Evolutionary conservation across 2,329 filamentous ascomycete genomes (phyloP), one percentile per base, ranked within the genome.

Genomic region (Chaetoscypha palmicola): DNA sequence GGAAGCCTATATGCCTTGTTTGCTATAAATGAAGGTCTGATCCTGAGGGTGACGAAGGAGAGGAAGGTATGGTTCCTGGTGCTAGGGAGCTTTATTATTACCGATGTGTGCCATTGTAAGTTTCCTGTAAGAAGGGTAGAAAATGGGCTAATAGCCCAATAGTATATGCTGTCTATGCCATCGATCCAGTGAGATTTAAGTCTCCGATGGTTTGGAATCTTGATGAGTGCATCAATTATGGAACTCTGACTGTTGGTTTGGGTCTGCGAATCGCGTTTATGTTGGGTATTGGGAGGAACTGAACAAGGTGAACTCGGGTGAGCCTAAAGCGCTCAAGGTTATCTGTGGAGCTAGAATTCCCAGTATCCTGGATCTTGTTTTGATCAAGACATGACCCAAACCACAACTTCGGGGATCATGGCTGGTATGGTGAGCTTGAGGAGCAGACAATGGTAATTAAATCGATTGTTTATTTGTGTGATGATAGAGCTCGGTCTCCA

Each of bases 201-300:
- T 50, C 52, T 22, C 50, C 61, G 4, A 19, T 44, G 41, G 31
- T 38, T 2, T 69, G 66, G 67, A 58, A 57, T 16, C 37, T 46
- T 14, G 60, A 64, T 50, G 67, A 69, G 46, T 63, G 59, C 57
- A 50, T 67, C 23, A 65, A 66, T 12, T 55, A 66, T 46, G 46
- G 52, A 19, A 58, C 60, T 41, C 55, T 66, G 20, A 54, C 58
- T 33, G 52, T 55, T 26, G 62, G 64, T 2, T 51, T 60, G 31
- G 34, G 52, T 4, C 43, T 66, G 48, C 60, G 66, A 38, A n/a
- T 58, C 12, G 58, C 53, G 2, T 68, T 69, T 46, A 46, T 68
- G 49, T 23, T 60, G 34, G 63, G 59, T 2, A 41, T 64, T 36
- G 66, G 63, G 10, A 50, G 51, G 31, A 47, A 40, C 12, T 53